Evolutionary conservation across 805 yeast genomes (phyloP).

Genomic region (Barnettozyma vustinii): DNA sequence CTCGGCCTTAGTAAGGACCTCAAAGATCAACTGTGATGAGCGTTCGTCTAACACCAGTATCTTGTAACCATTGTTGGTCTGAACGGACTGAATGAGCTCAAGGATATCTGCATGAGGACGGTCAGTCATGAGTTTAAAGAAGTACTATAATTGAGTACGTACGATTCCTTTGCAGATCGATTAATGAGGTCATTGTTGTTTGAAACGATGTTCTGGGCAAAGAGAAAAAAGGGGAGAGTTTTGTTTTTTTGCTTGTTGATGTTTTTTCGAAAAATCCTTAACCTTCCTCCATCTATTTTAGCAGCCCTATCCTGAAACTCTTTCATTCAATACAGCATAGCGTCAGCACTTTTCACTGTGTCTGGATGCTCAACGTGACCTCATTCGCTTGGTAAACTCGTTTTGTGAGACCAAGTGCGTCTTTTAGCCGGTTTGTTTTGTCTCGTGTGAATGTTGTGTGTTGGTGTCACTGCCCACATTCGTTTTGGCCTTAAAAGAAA

Average conservation of each 20-base stretch:
- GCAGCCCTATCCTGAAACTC: too few species aligned
- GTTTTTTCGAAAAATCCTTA: background rate
- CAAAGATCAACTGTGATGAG: slow-evolving; percentile 43
- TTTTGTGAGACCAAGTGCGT: background rate
- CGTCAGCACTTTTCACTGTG: background rate
- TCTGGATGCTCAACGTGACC: background rate
- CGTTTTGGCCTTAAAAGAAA: background rate
- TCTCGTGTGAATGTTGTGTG: too few species aligned
- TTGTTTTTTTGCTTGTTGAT: background rate
- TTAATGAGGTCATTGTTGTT: slow-evolving; percentile 31
- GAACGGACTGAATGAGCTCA: slow-evolving; percentile 32
- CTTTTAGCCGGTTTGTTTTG: background rate
- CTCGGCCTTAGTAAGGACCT: slow-evolving; percentile 43
- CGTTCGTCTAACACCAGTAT: slow-evolving; percentile 53
- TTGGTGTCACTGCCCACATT: background rate
- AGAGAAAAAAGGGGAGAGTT: background rate
- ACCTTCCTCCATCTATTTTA: too few species aligned
- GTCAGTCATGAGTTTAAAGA: slow-evolving; percentile 1
- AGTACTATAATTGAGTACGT: slow-evolving; percentile 7
- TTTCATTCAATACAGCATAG: too few species aligned
- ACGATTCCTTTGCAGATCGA: slow-evolving; percentile 33
- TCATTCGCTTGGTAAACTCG: background rate
- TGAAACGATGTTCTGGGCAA: background rate
- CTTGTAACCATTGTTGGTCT: slow-evolving; percentile 41
- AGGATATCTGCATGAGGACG: slow-evolving; percentile 26